A percentile compares a stretch with the other conserved stretches of the same genome.
These are phyloP conservation scores for Sphagnum tenellum DNA, from an alignment of 225 moss, liverwort and hornwort species.

Conservation along the genomic window DNA sequence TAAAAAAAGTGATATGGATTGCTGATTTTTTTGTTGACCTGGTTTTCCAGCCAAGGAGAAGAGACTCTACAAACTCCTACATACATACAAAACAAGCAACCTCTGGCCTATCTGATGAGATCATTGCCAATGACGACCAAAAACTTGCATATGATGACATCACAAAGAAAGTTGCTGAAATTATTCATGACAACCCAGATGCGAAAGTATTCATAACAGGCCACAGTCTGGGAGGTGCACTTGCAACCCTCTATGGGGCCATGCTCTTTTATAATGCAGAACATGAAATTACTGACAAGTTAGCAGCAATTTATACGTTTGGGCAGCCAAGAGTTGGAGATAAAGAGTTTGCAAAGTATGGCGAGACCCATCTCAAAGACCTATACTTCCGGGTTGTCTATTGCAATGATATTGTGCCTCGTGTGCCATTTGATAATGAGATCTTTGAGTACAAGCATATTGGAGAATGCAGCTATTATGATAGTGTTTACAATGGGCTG, in stretches of 20 bases:
- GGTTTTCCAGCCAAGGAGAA: no score
- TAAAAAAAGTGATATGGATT: no score
- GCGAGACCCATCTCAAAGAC: neutral
- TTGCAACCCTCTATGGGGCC: conserved; percentile 35
- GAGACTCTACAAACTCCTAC: neutral
- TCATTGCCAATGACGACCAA: conserved; percentile 15
- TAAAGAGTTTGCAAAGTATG: conserved; percentile 17
- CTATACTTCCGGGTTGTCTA: conserved; percentile 60
- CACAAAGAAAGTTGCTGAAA: conserved; percentile 9
- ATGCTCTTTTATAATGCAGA: conserved; percentile 46
- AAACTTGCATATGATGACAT: conserved; percentile 53
- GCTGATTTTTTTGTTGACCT: no score
- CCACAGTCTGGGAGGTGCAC: conserved; percentile 69
- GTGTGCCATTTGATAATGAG: conserved; percentile 39
- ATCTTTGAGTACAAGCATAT: conserved; percentile 56
- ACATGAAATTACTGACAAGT: conserved; percentile 11
- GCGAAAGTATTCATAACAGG: conserved; percentile 72
- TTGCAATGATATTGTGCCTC: conserved; percentile 57
- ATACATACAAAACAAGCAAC: conserved; percentile 2
- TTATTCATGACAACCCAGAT: conserved; percentile 38
- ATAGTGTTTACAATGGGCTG: conserved; percentile 30
- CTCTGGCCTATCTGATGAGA: conserved; percentile 8
- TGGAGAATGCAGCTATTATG: conserved; percentile 50
- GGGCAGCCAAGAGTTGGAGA: conserved; percentile 74
- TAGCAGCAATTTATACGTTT: conserved; percentile 64